phyloP scores from a whole-genome alignment of 176 grass and related monocot species.

The barley (Hordeum vulgare) region MorexV3_pseudomolecules_assembly NC_058520.1:582133422-582133921 shows the following conservation, averaged over 20 bases:
- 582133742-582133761: not conserved
- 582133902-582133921: not conserved
- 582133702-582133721: slow-evolving; percentile 66
- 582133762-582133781: too few species aligned
- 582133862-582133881: too few species aligned
- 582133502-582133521: slow-evolving; percentile 80
- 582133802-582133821: not conserved
- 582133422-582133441: slow-evolving; percentile 61
- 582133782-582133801: not conserved
- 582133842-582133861: too few species aligned
- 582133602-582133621: slow-evolving; percentile 42
- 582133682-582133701: slow-evolving; percentile 95
- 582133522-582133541: slow-evolving; percentile 37
- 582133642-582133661: slow-evolving; percentile 49
- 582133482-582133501: slow-evolving; percentile 88
- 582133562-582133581: not conserved
- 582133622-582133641: slow-evolving; percentile 29
- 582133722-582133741: slow-evolving; percentile 11
- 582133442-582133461: slow-evolving; percentile 64
- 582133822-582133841: too few species aligned
- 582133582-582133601: not conserved
- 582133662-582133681: slow-evolving; percentile 95
- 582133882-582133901: too few species aligned
- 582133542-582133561: not conserved
- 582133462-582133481: slow-evolving; percentile 97